Evolutionary conservation across 2,329 filamentous ascomycete genomes (phyloP).

Genomic region (Colletotrichum somersetense): DNA sequence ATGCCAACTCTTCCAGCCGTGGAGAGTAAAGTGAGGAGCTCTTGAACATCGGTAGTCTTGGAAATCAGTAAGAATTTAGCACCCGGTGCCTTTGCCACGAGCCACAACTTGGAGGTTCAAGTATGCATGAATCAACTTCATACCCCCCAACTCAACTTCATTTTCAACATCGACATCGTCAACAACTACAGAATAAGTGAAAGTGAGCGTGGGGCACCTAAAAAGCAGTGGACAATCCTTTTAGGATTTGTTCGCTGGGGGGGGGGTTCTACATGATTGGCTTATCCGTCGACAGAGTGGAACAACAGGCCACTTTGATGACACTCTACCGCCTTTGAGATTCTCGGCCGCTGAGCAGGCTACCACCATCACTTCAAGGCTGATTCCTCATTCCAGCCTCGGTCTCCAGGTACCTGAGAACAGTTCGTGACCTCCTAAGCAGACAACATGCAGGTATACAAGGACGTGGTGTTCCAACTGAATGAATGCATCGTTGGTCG

Average conservation of each 20-base stretch:
- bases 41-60: not conserved
- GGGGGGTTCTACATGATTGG: not conserved
- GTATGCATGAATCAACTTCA: not conserved
- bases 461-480: not conserved
- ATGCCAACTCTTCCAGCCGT: conserved; percentile 13
- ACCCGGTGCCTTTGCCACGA: conserved; percentile 3
- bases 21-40: not conserved
- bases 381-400: not conserved
- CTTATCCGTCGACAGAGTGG: not conserved
- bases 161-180: not conserved
- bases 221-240: not conserved
- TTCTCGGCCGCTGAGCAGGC: not conserved
- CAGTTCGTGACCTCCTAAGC: not conserved
- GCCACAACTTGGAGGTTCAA: not conserved
- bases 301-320: not conserved
- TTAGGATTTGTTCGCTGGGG: not conserved
- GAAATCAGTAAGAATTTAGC: not conserved
- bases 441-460: not conserved
- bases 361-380: not conserved
- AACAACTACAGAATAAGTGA: too few relatives aligned
- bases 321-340: not conserved
- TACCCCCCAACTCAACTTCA: not conserved
- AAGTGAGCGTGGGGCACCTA: too few relatives aligned
- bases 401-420: not conserved
- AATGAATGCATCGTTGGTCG: not conserved